Percentiles rank a stretch among this genome's conserved stretches.
phyloP scores from a whole-genome alignment of 2,329 filamentous ascomycete species.

The Fusarium camptoceras region DNA sequence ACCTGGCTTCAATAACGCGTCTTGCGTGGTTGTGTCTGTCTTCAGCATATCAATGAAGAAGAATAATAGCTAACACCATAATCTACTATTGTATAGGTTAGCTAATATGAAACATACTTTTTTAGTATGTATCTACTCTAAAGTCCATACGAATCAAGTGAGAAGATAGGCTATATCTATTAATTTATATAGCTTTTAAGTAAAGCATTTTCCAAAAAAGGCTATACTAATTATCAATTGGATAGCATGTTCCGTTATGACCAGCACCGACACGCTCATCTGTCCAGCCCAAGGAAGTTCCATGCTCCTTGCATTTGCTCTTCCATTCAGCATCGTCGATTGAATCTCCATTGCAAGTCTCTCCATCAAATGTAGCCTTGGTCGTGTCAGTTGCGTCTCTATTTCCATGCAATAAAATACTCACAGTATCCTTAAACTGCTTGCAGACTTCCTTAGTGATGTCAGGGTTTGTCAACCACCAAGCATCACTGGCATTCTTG shows the following conservation, averaged over 20 bases:
- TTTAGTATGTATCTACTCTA: no score
- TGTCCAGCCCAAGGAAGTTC: background rate
- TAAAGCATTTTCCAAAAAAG: no score
- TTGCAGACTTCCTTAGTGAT: background rate
- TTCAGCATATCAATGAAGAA: no score
- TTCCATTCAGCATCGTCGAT: background rate
- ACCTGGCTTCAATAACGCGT: no score
- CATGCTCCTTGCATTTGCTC: background rate
- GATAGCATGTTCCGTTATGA: background rate
- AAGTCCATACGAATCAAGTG: no score
- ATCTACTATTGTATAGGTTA: no score
- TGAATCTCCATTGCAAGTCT: background rate
- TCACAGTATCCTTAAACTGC: background rate
- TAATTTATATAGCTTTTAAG: no score
- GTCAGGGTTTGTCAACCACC: background rate
- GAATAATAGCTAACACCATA: no score
- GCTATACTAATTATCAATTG: background rate
- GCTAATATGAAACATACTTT: no score
- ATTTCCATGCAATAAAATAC: accelerated
- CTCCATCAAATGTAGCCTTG: background rate
- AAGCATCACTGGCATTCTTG: background rate
- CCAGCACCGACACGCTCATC: background rate
- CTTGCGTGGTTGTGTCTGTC: no score
- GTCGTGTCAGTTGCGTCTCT: accelerated
- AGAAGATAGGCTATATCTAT: no score